phyloP scores from a whole-genome alignment of 352 stramenopile genomes.

The Globisporangium carolinianum region DNA sequence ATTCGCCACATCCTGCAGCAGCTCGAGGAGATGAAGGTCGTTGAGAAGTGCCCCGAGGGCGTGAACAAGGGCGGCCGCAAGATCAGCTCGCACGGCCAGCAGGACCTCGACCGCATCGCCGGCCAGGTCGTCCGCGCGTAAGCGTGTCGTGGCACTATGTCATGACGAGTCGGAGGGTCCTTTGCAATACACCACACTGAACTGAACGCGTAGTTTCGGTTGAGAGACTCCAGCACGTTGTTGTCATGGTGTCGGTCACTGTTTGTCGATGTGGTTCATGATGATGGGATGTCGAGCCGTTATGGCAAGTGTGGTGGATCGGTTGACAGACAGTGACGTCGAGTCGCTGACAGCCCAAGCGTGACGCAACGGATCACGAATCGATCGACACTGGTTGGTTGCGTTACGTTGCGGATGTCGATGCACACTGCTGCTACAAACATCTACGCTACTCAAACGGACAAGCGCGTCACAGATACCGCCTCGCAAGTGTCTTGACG shows the following conservation, averaged over 20 bases:
- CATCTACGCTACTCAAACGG: no score
- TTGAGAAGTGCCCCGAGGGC: constrained; percentile 91
- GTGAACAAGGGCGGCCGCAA: constrained; percentile 92
- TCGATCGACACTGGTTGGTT: neutral
- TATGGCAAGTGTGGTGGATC: no score
- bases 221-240: constrained; percentile 13
- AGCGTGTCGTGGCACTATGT: constrained; percentile 19
- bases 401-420: neutral
- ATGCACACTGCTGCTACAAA: no score
- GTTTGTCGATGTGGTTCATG: no score
- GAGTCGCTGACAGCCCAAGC: no score
- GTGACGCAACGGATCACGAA: no score
- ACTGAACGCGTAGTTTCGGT: constrained; percentile 16
- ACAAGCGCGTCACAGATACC: constrained; percentile 65
- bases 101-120: constrained; percentile 98
- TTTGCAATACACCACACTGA: constrained; percentile 32
- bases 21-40: constrained; percentile 98
- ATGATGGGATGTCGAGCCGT: no score
- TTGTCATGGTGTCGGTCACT: neutral
- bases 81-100: constrained; percentile 96
- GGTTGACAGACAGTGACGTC: no score
- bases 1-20: constrained; percentile 98
- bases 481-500: constrained; percentile 83
- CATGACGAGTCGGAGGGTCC: constrained; percentile 20
- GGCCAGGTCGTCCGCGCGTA: constrained; percentile 89